Evolutionary conservation across 495 filamentous ascomycete genomes (phyloP).

Genomic region (Patellaria atrata): DNA sequence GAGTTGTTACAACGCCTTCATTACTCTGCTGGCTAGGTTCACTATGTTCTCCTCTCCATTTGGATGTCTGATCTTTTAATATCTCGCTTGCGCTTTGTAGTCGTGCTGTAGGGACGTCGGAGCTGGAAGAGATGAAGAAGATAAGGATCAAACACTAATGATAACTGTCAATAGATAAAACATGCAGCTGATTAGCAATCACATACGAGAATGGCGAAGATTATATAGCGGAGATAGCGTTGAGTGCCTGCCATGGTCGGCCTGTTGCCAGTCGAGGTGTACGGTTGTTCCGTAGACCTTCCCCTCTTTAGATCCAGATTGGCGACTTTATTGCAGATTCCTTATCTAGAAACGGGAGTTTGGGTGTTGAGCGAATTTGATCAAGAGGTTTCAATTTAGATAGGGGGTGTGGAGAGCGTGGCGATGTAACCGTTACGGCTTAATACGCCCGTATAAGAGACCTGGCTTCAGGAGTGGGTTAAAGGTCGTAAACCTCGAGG

Average conservation of each 20-base stretch:
- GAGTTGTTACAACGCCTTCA: no score
- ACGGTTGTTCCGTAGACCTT: constrained; percentile 10
- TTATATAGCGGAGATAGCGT: constrained; percentile 59
- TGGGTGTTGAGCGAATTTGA: no score
- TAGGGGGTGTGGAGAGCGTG: no score
- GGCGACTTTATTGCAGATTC: no score
- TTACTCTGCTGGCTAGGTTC: background rate
- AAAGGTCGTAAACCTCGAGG: no score
- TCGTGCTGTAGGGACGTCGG: constrained; percentile 16
- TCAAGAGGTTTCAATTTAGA: no score
- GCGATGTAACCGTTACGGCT: no score
- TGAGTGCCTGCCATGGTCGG: constrained; percentile 25
- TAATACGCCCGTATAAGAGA: no score
- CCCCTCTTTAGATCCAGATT: constrained; percentile 16
- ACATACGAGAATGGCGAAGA: constrained; percentile 76
- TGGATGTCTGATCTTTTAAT: constrained; percentile 4
- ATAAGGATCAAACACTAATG: constrained; percentile 61
- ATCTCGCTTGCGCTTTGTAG: constrained; percentile 4
- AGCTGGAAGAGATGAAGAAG: constrained; percentile 68
- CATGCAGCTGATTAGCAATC: background rate
- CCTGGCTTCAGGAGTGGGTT: no score
- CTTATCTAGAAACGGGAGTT: no score
- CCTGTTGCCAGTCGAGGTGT: constrained; percentile 11
- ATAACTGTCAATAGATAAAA: constrained; percentile 1
- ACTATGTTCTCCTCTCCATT: constrained; percentile 3